Evolutionary conservation across 2,329 filamentous ascomycete genomes (phyloP).

Genomic region (Fusarium veterinarium): DNA sequence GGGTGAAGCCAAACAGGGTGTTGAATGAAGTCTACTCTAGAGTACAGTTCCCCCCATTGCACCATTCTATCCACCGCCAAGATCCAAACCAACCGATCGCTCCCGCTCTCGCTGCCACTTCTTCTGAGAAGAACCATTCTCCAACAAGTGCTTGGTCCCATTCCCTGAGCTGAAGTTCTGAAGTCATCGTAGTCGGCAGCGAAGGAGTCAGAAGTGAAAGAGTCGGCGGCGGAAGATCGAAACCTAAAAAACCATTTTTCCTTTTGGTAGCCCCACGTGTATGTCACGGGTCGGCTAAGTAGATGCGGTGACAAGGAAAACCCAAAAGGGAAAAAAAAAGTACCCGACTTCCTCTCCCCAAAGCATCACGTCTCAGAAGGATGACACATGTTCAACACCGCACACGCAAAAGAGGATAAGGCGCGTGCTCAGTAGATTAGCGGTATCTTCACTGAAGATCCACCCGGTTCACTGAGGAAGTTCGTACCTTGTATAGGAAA

Average conservation of each 20-base stretch:
- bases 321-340: neutral
- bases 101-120: neutral
- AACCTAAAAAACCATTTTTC: slow-evolving; percentile 7
- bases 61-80: neutral
- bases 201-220: neutral
- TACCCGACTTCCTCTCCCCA: neutral
- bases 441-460: neutral
- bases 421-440: neutral
- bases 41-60: neutral
- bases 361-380: neutral
- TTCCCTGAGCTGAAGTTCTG: neutral
- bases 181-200: slow-evolving; percentile 3
- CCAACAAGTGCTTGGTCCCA: neutral
- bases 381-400: neutral
- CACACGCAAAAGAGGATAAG: neutral
- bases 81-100: neutral
- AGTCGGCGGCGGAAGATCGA: neutral
- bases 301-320: neutral
- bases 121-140: neutral
- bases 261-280: neutral
- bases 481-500: neutral
- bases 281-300: neutral
- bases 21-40: slow-evolving; percentile 8
- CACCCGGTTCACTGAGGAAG: neutral
- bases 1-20: slow-evolving; percentile 5